Conservation (phyloP, 345 rosid genomes). For the Populus nigra region DNA sequence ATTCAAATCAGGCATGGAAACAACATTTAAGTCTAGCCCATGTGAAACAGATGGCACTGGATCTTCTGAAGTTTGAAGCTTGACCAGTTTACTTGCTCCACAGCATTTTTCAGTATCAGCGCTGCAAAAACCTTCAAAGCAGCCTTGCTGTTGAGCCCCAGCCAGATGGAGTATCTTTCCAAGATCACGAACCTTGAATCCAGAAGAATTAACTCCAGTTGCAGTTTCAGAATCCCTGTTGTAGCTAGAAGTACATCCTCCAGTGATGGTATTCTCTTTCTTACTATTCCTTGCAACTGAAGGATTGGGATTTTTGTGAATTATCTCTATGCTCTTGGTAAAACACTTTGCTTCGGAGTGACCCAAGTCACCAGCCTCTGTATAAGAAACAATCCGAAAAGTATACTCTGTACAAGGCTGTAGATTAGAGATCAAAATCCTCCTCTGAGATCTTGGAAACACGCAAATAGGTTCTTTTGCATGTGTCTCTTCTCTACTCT, state of each 20-base stretch:
- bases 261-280: constrained; percentile 33
- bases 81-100: constrained; percentile 37
- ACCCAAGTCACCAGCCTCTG: constrained; percentile 53
- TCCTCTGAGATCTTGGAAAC: constrained; percentile 64
- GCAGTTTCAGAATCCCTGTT: constrained; percentile 31
- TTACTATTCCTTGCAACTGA: constrained; percentile 23
- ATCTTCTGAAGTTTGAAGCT: constrained; percentile 36
- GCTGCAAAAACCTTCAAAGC: constrained; percentile 60
- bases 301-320: constrained; percentile 43
- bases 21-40: constrained; percentile 75
- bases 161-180: constrained; percentile 63
- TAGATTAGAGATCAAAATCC: constrained; percentile 75
- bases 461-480: constrained; percentile 52
- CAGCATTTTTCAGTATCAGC: constrained; percentile 57
- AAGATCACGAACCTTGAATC: constrained; percentile 73
- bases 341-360: constrained; percentile 70
- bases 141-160: constrained; percentile 72
- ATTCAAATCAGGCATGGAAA: constrained; percentile 85
- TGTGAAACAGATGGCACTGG: constrained; percentile 47
- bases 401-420: constrained; percentile 83
- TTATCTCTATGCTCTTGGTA: constrained; percentile 62
- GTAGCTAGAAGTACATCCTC: constrained; percentile 42
- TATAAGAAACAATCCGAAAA: constrained; percentile 56
- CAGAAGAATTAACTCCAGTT: constrained; percentile 39
- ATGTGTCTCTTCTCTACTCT: constrained; percentile 60